Percentiles rank a stretch among this genome's conserved stretches.
These are phyloP conservation scores for Ramichloridium luteum DNA, from an alignment of 2,329 filamentous ascomycete species.

Conservation along the genomic window DNA sequence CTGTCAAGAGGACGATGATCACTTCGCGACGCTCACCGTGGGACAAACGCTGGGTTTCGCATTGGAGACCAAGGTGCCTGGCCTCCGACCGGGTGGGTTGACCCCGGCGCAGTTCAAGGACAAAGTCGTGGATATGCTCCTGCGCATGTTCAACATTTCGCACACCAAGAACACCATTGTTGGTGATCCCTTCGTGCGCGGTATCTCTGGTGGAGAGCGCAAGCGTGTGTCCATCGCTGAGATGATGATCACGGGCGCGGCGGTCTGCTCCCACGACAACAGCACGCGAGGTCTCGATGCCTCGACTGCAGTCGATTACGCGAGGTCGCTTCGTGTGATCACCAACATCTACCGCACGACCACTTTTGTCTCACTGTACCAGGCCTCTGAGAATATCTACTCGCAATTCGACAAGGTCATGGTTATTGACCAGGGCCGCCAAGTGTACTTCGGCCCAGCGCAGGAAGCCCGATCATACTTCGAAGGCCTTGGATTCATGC, in stretches of 20 bases:
- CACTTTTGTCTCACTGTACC: constrained; percentile 77
- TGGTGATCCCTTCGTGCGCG: constrained; percentile 68
- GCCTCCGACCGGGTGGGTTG: constrained; percentile 51
- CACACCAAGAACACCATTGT: constrained; percentile 78
- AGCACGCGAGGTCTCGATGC: constrained; percentile 37
- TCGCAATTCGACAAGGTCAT: constrained; percentile 75
- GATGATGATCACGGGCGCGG: constrained; percentile 33
- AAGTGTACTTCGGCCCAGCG: constrained; percentile 63
- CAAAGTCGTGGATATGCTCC: constrained; percentile 57
- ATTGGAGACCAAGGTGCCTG: constrained; percentile 70
- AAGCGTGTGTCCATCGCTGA: constrained; percentile 40
- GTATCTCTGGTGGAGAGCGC: constrained; percentile 45
- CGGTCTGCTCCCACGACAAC: constrained; percentile 34
- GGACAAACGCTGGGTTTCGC: constrained; percentile 80
- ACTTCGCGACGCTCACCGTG: constrained; percentile 75
- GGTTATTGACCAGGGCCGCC: constrained; percentile 62
- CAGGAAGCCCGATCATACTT: constrained; percentile 61
- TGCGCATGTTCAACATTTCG: constrained; percentile 91
- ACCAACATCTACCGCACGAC: constrained; percentile 75
- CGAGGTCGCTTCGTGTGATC: constrained; percentile 41
- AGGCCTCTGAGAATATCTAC: constrained; percentile 70
- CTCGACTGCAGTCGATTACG: constrained; percentile 38
- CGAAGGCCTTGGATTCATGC: constrained; percentile 61
- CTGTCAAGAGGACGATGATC: constrained; percentile 76
- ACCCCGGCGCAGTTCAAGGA: constrained; percentile 64